Base-by-base conservation (phyloP, 192 early-diverging fungal genomes). In the Rhizophagus clarus region DNA sequence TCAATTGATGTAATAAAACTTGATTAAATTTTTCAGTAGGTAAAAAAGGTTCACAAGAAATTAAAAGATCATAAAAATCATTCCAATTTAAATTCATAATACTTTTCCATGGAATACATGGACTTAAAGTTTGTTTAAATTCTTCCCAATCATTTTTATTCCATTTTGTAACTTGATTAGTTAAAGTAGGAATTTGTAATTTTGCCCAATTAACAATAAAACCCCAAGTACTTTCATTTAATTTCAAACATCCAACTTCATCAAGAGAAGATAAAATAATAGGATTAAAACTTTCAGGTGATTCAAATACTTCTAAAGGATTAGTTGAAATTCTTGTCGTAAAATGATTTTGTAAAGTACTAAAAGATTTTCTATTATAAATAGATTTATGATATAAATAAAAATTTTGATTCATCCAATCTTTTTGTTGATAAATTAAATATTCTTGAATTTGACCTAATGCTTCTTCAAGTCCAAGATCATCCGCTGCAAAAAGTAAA, bases 381-480 rank as follows among this genome's bases (percentile, higher is more conserved):
- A 72, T 72, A 49, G 4, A 10, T 47, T 24, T 22, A 72, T 72
- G 70, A 72, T 49, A 26, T 49, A 12, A 3, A 26, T 45, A 11
- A 20, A 72, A 72, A 72, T 72, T 72, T 72, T n/a, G 49, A 72
- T 72, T 22, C 70, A 72, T 72, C 70, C 70, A 72, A n/a, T 24
- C 70, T 47, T 7, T 47, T 47, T 72, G 70, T 45, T 72, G 20
- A 22, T 49, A 4, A 47, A 47, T 72, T 20, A 72, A 47, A 72
- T 49, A 32, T 26, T 47, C 40, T 72, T 72, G 70, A 72, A 72
- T 72, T 45, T 28, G 42, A 26, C 12, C 70, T 14, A 72, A 72
- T 24, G 42, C 42, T 72, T 72, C 70, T 14, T 24, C 26, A 26
- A 72, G 42, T 32, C 70, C 70, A 47, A 72, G 70, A 45, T 72